phyloP scores from a whole-genome alignment of 495 filamentous ascomycete genomes.

The Penicillium antarcticum region DNA sequence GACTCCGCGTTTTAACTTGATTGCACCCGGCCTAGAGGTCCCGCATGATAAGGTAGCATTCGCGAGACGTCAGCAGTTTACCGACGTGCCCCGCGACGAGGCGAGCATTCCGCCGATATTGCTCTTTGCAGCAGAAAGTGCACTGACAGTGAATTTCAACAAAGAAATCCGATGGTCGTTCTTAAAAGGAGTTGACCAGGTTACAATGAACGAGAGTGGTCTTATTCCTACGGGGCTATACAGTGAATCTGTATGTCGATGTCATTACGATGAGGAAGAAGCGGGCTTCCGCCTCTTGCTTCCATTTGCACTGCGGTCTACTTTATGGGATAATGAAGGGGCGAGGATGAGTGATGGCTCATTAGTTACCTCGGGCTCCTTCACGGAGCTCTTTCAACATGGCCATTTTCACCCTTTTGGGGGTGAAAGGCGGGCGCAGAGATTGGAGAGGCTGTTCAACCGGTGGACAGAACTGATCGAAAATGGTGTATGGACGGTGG shows the following conservation, averaged over 20 bases:
- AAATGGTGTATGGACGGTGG: conserved; percentile 38
- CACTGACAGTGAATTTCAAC: conserved; percentile 16
- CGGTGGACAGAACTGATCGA: conserved; percentile 37
- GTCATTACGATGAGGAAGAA: conserved; percentile 8
- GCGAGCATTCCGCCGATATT: conserved; percentile 19
- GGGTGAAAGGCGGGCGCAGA: conserved; percentile 28
- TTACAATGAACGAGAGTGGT: conserved; percentile 10
- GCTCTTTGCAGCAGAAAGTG: conserved; percentile 15
- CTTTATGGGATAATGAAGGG: conserved; percentile 1
- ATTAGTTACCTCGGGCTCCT: conserved; percentile 12
- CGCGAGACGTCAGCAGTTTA: conserved; percentile 21
- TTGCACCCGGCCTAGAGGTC: conserved; percentile 34
- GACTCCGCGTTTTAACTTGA: conserved; percentile 27
- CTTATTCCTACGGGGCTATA: conserved; percentile 18
- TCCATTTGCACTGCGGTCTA: conserved; percentile 14
- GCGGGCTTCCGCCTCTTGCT: conserved; percentile 19
- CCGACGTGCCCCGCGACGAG: conserved; percentile 6
- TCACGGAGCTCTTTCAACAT: conserved; percentile 36
- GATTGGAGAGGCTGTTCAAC: conserved; percentile 30
- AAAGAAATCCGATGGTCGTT: conserved; percentile 5
- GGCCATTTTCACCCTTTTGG: conserved; percentile 34
- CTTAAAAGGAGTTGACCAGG: not conserved
- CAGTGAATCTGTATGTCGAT: conserved; percentile 12
- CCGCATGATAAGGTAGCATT: conserved; percentile 22
- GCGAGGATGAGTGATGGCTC: conserved; percentile 32